Base-by-base conservation (phyloP, 352 stramenopile genomes). In the Pseudoperonospora humuli region DNA sequence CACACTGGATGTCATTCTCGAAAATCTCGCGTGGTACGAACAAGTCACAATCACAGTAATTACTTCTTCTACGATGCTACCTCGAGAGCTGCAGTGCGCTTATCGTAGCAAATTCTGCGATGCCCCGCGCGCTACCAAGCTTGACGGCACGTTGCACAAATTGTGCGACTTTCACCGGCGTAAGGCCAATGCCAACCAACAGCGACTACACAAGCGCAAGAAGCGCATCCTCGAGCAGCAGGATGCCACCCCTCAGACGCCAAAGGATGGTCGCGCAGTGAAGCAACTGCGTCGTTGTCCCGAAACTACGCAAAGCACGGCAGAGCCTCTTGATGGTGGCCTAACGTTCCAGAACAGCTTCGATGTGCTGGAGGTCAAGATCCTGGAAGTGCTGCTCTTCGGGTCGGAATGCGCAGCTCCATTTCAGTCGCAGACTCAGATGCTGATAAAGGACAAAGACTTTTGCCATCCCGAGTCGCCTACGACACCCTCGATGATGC, bases 111-210 rank as follows among this genome's bases (percentile, higher is more conserved):
- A 76, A 34, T 45, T 54, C 21, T 82, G 70, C 61, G 45, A 42
- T 26, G 63, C 60, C 14, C 53, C 48, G 3, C 70, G 67, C 19
- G 64, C 70, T 7, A 58, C 52, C 14, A 82, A 82, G 31, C 52
- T 66, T 8, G 57, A 75, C 51, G 67, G 67, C 21, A 60, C 50
- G 24, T 18, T 78, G 39, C 70, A 82, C 50, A 64, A 66, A 3
- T 43, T 82, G 7, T 82, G 67, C 50, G 66, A 77, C 49, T 66
- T 70, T 50, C 70, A 81, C 35, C 61, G 70, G 0, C 56, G 46
- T 29, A 71, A 70, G 31, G 70, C 70, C 40, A 81, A 81, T 27
- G 46, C 58, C 31, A 81, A 70, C 52, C 70, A 80, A 35, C 61
- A 67, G 38, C 58, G 58, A 17, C 40, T 67, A 31, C 58, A 67